phyloP scores from a whole-genome alignment of 371 early-diverging fungal species.

The Actinomortierella ambigua region DNA sequence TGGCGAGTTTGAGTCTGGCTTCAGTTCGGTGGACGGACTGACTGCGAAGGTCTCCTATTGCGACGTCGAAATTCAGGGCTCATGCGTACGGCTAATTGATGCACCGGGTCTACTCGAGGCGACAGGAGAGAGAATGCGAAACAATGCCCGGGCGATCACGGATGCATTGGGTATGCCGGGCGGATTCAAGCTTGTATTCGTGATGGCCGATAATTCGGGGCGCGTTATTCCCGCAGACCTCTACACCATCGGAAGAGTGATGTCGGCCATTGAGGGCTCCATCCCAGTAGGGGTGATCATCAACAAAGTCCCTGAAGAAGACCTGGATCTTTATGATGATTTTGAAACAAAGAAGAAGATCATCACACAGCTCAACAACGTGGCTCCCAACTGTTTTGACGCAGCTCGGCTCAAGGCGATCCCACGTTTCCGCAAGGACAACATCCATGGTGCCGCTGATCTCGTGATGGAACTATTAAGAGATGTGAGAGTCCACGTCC shows the following conservation, averaged over 20 bases:
- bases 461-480: too few species aligned
- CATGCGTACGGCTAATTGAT: not conserved
- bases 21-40: too few species aligned
- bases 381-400: not conserved
- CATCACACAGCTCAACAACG: constrained; percentile 2
- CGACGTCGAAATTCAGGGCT: not conserved
- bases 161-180: not conserved
- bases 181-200: not conserved
- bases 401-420: not conserved
- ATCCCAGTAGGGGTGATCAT: constrained; percentile 1
- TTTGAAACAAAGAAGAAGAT: constrained; percentile 2
- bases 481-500: too few species aligned
- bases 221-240: not conserved
- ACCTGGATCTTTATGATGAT: constrained; percentile 5
- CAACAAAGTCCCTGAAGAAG: constrained; percentile 7
- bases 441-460: too few species aligned
- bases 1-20: too few species aligned
- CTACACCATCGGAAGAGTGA: not conserved
- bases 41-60: too few species aligned
- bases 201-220: not conserved
- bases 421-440: not conserved
- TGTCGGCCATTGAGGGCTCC: constrained; percentile 1
- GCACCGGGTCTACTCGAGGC: not conserved
- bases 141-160: not conserved
- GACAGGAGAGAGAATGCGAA: not conserved